Base-by-base conservation (phyloP, 352 stramenopile species). In the Pythium rishiriense region DNA sequence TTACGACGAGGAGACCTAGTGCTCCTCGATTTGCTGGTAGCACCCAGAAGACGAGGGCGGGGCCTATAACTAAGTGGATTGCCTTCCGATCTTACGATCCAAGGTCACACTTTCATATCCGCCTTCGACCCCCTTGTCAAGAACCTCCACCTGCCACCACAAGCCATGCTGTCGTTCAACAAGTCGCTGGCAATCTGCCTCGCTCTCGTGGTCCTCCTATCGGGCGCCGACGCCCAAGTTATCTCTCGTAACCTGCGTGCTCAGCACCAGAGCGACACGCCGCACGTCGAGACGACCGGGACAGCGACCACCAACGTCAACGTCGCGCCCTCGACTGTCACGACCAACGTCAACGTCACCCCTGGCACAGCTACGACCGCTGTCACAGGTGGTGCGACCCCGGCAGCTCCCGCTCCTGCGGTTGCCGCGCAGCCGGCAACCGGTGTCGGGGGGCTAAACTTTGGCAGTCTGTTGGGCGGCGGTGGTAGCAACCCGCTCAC, bases 171-270 rank as follows among this genome's bases (percentile, higher is more conserved):
- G 56, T 14, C 26, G 25, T 48, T 33, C 3, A 37, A 48, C 56
- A 63, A 63, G 56, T 55, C 56, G 41, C 11, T 55, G 31, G 33
- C 21, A 22, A 9, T 63, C n/a, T 52, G 46, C 26, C 21, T 63
- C 31, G 31, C 45, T 2, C 21, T 55, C 14, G 28, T 24, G 19
- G 25, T 55, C 29, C 31, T 45, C 9, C 19, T 17, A 19, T n/a
- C 53, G 7, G 42, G 24, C 14, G 26, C 24, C 11, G 28, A 17
- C 25, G 21, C n/a, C 17, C 26, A 33, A 19, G 0, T 26, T 9
- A 8, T 31, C 0, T 21, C 54, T 25, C 39, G 54, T 17, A 48
- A 45, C 54, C 26, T 61, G 25, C 54, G 54, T n/a, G 54, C 22
- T 3, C 41, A 61, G 42, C 54, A 61, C 42, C 31, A 61, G 12